Evolutionary conservation across 176 grass and related monocot genomes (phyloP).

Genomic region (Lolium multiflorum): DNA sequence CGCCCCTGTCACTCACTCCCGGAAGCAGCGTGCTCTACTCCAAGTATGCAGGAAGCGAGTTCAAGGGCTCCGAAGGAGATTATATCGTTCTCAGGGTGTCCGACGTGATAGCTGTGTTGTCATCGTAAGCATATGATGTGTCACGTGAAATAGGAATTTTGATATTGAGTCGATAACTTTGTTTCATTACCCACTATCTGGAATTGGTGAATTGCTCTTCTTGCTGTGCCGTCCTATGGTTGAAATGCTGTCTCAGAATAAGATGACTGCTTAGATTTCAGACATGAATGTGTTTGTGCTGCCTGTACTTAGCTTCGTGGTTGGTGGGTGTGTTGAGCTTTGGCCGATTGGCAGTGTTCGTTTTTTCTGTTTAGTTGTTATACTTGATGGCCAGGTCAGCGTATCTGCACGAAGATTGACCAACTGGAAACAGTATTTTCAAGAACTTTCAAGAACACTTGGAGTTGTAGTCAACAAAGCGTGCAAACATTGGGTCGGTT

Average conservation of each 20-base stretch:
- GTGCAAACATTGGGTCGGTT: not conserved
- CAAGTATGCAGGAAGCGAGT: slow-evolving; percentile 67
- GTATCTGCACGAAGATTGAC: slow-evolving; percentile 18
- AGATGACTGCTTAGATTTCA: slow-evolving; percentile 1
- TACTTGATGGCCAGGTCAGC: not conserved
- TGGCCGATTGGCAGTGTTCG: not conserved
- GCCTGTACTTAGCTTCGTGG: not conserved
- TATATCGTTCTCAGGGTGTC: slow-evolving; percentile 66
- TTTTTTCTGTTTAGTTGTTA: not conserved
- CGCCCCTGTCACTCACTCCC: slow-evolving; percentile 40
- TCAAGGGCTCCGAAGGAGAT: slow-evolving; percentile 63
- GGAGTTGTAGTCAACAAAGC: not conserved
- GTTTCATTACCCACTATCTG: slow-evolving; percentile 1
- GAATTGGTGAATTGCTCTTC: not conserved
- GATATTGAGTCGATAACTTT: slow-evolving; percentile 22
- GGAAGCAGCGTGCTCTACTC: slow-evolving; percentile 62
- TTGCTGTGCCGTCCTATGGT: not conserved
- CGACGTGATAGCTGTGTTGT: slow-evolving; percentile 61
- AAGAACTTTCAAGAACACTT: not conserved
- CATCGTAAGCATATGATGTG: not conserved
- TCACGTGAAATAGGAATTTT: slow-evolving; percentile 41
- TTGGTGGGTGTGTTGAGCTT: not conserved
- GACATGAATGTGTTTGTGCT: not conserved
- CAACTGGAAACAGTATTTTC: too few species aligned
- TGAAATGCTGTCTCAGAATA: not conserved